A percentile compares a stretch with the other conserved stretches of the same genome.
Conservation (phyloP, 352 stramenopile genomes). For the Blastocystis sp. region DNA sequence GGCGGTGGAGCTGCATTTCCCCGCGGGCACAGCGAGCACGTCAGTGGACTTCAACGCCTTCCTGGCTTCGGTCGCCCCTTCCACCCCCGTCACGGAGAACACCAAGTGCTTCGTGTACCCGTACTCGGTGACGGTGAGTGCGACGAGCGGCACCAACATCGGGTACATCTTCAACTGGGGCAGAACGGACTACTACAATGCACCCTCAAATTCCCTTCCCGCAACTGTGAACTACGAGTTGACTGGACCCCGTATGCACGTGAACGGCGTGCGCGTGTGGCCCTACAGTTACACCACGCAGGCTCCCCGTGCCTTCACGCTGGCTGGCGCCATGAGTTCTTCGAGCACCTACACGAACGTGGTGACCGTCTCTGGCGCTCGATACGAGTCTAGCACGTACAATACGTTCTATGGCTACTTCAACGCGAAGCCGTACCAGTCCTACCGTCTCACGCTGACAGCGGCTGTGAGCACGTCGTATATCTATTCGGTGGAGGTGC, state of each 20-base stretch:
- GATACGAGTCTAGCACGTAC: neutral
- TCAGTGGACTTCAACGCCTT: slow-evolving; percentile 14
- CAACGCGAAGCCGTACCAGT: slow-evolving; percentile 5
- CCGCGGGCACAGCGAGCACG: too few relatives aligned
- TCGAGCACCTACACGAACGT: neutral
- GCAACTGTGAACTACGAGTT: neutral
- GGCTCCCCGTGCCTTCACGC: neutral
- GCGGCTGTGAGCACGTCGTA: neutral
- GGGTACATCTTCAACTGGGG: too few relatives aligned
- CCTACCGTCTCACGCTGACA: slow-evolving; percentile 5
- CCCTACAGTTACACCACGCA: slow-evolving; percentile 5
- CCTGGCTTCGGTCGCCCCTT: slow-evolving; percentile 6
- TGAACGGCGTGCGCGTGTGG: neutral
- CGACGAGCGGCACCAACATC: too few relatives aligned
- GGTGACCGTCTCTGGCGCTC: neutral
- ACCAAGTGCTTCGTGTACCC: neutral
- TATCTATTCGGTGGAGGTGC: slow-evolving; percentile 13
- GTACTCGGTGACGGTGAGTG: neutral
- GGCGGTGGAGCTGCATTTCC: slow-evolving; percentile 15
- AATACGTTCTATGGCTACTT: slow-evolving; percentile 24
- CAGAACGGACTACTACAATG: neutral
- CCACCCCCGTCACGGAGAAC: neutral
- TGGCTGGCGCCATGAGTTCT: neutral
- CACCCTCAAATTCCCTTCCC: neutral
- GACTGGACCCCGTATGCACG: neutral